Percentiles rank a stretch among this genome's conserved stretches.
These are phyloP conservation scores for Rosa multiflora DNA, from an alignment of 306 rosid genomes.

Conservation along the genomic window DNA sequence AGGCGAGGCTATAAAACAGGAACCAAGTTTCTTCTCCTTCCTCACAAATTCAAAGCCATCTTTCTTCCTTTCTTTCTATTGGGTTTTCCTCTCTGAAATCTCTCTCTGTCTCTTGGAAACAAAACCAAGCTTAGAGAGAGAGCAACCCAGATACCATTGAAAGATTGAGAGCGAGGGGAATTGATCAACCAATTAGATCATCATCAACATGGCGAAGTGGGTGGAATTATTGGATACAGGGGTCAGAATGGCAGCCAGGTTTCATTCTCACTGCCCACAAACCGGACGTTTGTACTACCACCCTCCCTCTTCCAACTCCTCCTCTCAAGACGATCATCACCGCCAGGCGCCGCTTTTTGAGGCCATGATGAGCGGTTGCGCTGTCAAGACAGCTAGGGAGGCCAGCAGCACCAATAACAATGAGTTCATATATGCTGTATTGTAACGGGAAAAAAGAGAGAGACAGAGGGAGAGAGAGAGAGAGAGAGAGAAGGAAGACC, in stretches of 20 bases:
- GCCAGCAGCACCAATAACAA: conserved; percentile 6
- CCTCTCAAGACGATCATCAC: conserved; percentile 13
- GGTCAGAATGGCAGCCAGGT: conserved; percentile 55
- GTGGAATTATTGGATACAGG: conserved; percentile 51
- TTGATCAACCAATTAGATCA: neutral
- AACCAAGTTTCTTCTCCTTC: neutral
- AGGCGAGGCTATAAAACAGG: neutral
- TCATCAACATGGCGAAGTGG: conserved; percentile 35
- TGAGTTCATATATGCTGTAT: conserved; percentile 27
- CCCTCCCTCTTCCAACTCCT: conserved; percentile 40
- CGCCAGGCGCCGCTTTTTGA: neutral
- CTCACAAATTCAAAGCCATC: neutral
- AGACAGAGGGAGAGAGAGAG: no score
- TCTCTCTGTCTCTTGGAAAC: neutral
- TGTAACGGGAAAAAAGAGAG: neutral
- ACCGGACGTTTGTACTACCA: conserved; percentile 52
- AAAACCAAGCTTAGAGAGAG: neutral
- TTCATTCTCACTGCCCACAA: conserved; percentile 58
- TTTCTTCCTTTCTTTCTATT: neutral
- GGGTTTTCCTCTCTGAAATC: neutral
- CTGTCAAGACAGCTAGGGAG: conserved; percentile 19
- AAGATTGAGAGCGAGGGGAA: neutral
- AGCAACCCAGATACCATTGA: neutral
- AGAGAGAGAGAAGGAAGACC: neutral
- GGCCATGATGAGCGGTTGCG: neutral